Evolutionary conservation across 441 rosid species (phyloP), one percentile per base, ranked within the genome.

Genomic region (Adansonia gregorii): DNA sequence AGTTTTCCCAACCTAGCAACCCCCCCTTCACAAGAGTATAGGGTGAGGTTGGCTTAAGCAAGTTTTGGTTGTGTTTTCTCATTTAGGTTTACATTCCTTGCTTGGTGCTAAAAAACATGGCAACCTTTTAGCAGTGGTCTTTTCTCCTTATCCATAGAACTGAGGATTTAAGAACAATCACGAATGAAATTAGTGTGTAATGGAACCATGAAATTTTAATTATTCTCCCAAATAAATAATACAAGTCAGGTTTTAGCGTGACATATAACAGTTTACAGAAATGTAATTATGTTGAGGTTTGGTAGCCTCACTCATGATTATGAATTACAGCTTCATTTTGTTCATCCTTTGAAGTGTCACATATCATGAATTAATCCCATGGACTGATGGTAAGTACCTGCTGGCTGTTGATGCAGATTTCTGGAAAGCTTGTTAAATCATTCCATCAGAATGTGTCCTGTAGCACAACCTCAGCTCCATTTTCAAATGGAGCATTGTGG

Each of bases 401-500:
- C 59, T 56, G 77, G 64, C 67, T 81, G n/a, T 64, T 56, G 74
- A 60, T 81, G 82, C 95, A 94, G 97, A 84, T 87, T 88, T 84
- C 83, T 92, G 79, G 98, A 94, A 84, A 84, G 92, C 91, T 85
- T 91, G 80, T 85, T 94, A 85, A 86, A 88, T 79, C 79, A 86
- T 85, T 85, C 73, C 72, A 85, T 91, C 81, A 77, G 82, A 80
- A 68, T 78, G 67, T 86, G 84, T 84, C 91, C 93, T 79, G 80
- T 86, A 66, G 87, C 87, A 81, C 84, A 92, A 65, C 98, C 98
- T 31, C 89, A 87, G 78, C 83, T 92, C 81, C 90, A 87, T 80
- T 82, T 85, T 85, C 85, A 83, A 67, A 70, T 81, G 66, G 89
- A 87, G 63, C 80, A 84, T 72, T 83, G 80, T 74, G 90, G 86